A percentile compares a stretch with the other conserved stretches of the same genome.
Evolutionary conservation across 306 rosid genomes (phyloP).

Genomic region (Trichosanthes truncata): DNA sequence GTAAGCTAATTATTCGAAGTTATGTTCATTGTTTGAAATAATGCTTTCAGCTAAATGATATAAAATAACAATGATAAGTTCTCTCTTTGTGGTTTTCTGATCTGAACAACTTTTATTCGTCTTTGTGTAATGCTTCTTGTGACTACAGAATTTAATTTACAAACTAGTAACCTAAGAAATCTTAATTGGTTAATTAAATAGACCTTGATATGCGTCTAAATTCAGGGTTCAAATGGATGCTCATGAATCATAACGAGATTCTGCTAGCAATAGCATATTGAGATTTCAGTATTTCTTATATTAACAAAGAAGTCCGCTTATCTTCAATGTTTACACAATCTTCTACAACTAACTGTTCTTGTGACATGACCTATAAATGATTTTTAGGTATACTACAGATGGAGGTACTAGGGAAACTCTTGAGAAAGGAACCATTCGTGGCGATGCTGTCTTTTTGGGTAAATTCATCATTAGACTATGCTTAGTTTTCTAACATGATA

Average conservation of each 20-base stretch:
- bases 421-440: slow-evolving; percentile 78
- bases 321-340: not conserved
- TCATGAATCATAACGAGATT: not conserved
- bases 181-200: not conserved
- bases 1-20: slow-evolving; percentile 41
- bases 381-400: slow-evolving; percentile 82
- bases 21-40: slow-evolving; percentile 7
- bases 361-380: not conserved
- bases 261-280: not conserved
- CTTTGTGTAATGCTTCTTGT: not conserved
- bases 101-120: not conserved
- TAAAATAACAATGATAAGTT: not conserved
- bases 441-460: slow-evolving; percentile 75
- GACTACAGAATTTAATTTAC: not conserved
- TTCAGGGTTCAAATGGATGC: not conserved
- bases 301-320: not conserved
- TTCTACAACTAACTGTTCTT: not conserved
- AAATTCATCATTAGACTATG: slow-evolving; percentile 6
- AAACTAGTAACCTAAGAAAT: not conserved
- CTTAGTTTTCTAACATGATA: slow-evolving; percentile 1
- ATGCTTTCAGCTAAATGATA: not conserved
- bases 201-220: not conserved
- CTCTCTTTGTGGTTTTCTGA: not conserved
- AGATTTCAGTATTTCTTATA: not conserved
- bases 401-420: slow-evolving; percentile 81